Base-by-base conservation (phyloP, 805 yeast species). In the Grigorovia transvaalensis region DNA sequence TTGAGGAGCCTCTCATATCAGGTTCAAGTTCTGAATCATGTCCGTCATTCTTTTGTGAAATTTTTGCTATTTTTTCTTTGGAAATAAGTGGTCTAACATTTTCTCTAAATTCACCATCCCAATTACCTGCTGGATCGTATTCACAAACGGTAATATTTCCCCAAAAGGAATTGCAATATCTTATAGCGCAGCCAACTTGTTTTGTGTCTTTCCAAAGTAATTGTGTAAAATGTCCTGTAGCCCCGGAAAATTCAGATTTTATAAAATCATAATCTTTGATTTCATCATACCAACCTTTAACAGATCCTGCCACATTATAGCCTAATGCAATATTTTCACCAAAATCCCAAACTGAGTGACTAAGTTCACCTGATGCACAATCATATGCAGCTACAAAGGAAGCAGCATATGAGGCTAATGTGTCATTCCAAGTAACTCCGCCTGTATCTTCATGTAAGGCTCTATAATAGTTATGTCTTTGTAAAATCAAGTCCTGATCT, bases 311-410 rank as follows among this genome's bases (percentile, higher is more conserved):
- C 20, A 66, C 60, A 27, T 61, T 54, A 58, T 76, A 75, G 54
- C 88, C 91, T 44, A 80, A 76, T 17, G 89, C 90, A 57, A 85
- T 74, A 70, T 85, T 85, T 65, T 85, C 91, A 70, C 93, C 93
- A 65, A 82, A 82, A 46, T 52, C 48, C n/a, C 57, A 57, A 43
- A 75, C 72, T 20, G 88, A 81, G 68, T 85, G 91, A 17, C 74
- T 66, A 58, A 85, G 71, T 51, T 71, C 67, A 56, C 85, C 88
- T 9, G 82, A 77, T 7, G 42, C 42, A 64, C 81, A 74, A 47
- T 74, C 75, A 60, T 77, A 76, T 9, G 58, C 64, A 63, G 67
- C 72, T 48, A 80, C 80, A 58, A 78, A 80, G 45, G 66, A 61
- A 59, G 66, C 71, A 52, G 86, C 85, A 60, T 74, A 79, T 9